phyloP scores from a whole-genome alignment of 257 asterid genomes.

The Sherardia arvensis region DNA sequence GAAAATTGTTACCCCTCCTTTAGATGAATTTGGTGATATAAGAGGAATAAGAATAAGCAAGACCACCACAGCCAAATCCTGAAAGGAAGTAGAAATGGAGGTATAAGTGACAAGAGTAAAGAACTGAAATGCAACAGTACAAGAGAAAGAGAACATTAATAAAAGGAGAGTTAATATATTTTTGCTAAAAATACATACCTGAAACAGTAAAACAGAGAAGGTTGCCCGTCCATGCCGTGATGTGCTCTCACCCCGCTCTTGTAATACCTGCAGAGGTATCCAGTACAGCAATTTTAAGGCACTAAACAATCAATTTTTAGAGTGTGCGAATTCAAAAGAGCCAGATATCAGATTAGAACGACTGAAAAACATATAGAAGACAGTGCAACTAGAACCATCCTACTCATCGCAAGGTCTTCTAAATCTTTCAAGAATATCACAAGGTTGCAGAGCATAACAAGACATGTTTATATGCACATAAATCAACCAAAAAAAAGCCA shows the following conservation, averaged over 20 bases:
- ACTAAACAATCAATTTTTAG: neutral
- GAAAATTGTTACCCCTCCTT: slow-evolving; percentile 80
- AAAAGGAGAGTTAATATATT: neutral
- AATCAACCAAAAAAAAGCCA: neutral
- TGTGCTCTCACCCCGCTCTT: slow-evolving; percentile 99
- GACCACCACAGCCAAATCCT: slow-evolving; percentile 99
- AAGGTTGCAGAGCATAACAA: neutral
- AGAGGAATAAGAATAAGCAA: slow-evolving; percentile 97
- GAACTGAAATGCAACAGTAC: neutral
- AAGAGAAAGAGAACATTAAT: neutral
- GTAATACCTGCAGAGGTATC: slow-evolving; percentile 70
- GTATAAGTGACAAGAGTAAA: slow-evolving; percentile 6
- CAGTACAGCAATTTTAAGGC: slow-evolving; percentile 19
- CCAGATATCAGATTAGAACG: neutral
- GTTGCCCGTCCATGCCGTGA: slow-evolving; percentile 99
- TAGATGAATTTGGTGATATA: slow-evolving; percentile 91
- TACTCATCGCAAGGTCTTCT: neutral
- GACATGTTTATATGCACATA: neutral
- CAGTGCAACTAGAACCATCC: neutral
- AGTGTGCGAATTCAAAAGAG: neutral
- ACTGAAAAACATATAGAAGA: neutral
- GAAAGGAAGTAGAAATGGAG: slow-evolving; percentile 19
- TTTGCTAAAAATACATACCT: slow-evolving; percentile 36
- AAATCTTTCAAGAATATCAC: neutral
- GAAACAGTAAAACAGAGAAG: slow-evolving; percentile 93